Evolutionary conservation across 2,329 filamentous ascomycete genomes (phyloP), one percentile per base, ranked within the genome.

Genomic region (Paracamarosporium sp.): DNA sequence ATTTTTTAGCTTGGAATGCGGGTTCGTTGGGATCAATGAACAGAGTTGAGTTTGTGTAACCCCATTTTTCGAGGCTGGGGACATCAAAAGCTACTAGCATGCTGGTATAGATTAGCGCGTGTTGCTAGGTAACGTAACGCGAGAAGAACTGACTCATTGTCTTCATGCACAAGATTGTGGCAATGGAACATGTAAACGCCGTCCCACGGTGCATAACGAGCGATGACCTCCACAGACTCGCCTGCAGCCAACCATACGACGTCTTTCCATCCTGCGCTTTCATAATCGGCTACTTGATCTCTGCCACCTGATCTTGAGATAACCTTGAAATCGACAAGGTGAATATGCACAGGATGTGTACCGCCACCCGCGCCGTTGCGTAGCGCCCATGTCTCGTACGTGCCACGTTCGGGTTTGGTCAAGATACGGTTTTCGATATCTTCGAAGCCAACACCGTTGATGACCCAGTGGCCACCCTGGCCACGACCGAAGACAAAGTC

Each of bases 241-340:
- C 80, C 79, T 1, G 70, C 71, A 12, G 80, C 82, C 3, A 88
- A 77, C 71, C 84, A 82, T 2, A 86, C 84, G 1, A 86, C 82
- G 61, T 87, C 85, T 71, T 87, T 87, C 9, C 86, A 78, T 0
- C 82, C 84, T 2, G 78, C 80, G 1, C 76, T 76, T 70, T 88
- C 85, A 63, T 87, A 87, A 0, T 76, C 17, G 86, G 63, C 46
- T 4, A 48, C 45, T 25, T 48, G 15, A 15, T 30, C 20, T 36
- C 45, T 48, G 7, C 45, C 45, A 30, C 45, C 45, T 25, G 45
- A 36, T 27, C 45, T 36, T 9, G 45, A 48, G n/a, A 48, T 12
- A 12, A 88, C 79, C 55, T 83, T 80, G 72, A 88, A 83, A 64
- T 87, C 85, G 55, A 88, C 80, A 2, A 87, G 76, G 64, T 87